Evolutionary conservation across 2,329 filamentous ascomycete genomes (phyloP).

Genomic region (Penicillium sp.): DNA sequence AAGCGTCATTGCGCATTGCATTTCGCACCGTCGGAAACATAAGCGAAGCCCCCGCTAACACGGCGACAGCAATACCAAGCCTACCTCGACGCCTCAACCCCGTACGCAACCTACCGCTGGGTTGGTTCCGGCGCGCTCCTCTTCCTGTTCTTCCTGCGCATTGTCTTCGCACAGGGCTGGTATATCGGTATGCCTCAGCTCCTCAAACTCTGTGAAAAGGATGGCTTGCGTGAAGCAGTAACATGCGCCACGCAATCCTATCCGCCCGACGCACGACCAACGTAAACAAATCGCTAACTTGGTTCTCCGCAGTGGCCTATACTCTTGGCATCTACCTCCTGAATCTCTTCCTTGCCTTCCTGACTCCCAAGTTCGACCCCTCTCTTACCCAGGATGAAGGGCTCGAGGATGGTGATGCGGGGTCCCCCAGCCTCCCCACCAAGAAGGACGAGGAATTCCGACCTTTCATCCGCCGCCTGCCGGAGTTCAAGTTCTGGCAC

Average conservation of each 20-base stretch:
- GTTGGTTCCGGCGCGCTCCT: constrained; percentile 75
- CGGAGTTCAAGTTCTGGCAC: constrained; percentile 99
- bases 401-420: constrained; percentile 87
- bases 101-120: constrained; percentile 89
- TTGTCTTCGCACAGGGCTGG: constrained; percentile 93
- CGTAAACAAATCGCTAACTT: constrained; percentile 6
- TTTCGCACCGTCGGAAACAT: not conserved
- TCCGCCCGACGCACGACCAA: not conserved
- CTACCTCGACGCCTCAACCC: constrained; percentile 90
- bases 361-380: constrained; percentile 98
- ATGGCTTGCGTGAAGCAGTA: not conserved
- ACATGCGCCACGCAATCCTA: not conserved
- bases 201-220: not conserved
- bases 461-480: constrained; percentile 91
- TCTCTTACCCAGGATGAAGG: constrained; percentile 93
- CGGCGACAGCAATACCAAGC: constrained; percentile 80
- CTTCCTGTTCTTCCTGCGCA: constrained; percentile 81
- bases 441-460: constrained; percentile 98
- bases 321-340: constrained; percentile 97
- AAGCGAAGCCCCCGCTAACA: constrained; percentile 8
- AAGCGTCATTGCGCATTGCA: constrained; percentile 8
- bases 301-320: constrained; percentile 74
- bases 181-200: constrained; percentile 76
- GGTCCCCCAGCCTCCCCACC: constrained; percentile 71
- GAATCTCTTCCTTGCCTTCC: constrained; percentile 97